Evolutionary conservation across 2,329 filamentous ascomycete species (phyloP).

Genomic region (Pseudocercospora vitis): DNA sequence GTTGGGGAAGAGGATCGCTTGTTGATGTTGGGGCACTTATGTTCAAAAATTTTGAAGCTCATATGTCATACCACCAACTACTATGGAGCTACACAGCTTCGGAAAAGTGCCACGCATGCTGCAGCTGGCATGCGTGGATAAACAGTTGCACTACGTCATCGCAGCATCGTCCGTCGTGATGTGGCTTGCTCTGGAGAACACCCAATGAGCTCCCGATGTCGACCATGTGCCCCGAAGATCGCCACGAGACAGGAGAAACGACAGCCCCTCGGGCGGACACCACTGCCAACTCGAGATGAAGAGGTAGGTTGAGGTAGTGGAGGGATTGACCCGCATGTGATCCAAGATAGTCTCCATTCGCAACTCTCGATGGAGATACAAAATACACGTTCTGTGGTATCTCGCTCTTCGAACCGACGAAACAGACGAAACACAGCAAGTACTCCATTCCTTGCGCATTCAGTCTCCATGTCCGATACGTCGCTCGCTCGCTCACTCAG

Average conservation of each 20-base stretch:
- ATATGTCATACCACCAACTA: too few relatives aligned
- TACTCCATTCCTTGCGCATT: not conserved
- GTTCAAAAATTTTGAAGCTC: not conserved
- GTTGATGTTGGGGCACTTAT: too few relatives aligned
- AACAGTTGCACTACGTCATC: too few relatives aligned
- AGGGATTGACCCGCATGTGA: not conserved
- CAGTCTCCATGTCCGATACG: not conserved
- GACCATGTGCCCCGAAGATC: too few relatives aligned
- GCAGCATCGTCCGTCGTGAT: too few relatives aligned
- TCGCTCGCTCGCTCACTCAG: not conserved
- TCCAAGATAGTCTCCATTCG: not conserved
- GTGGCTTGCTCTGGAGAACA: too few relatives aligned
- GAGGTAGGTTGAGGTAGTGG: not conserved
- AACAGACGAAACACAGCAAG: not conserved
- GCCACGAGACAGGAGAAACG: too few relatives aligned
- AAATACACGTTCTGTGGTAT: not conserved
- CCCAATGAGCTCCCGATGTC: too few relatives aligned
- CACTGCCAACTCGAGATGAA: too few relatives aligned
- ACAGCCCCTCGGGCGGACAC: too few relatives aligned
- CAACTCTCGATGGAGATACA: not conserved
- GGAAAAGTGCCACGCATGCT: not conserved
- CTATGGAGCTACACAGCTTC: too few relatives aligned
- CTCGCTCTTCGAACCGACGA: not conserved
- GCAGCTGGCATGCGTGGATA: not conserved
- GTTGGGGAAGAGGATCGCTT: not conserved